Evolutionary conservation across 306 rosid genomes (phyloP), one percentile per base, ranked within the genome.

Genomic region (Corylus heterophylla): DNA sequence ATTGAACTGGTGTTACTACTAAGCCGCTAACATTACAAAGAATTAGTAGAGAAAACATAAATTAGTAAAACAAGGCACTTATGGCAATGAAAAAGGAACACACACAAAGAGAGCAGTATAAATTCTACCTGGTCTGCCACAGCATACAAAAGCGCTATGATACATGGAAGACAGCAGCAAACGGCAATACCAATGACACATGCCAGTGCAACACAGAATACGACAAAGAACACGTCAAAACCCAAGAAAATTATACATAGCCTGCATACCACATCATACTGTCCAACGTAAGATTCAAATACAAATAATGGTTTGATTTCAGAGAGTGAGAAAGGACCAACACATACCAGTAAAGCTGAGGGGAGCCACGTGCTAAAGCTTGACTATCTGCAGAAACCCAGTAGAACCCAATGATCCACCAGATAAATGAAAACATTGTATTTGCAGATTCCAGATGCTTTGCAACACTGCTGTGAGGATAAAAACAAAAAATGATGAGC

Each of bases 371-470:
- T 44, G 93, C 92, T 83, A 92, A 86, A 74, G 78, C 13, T 83
- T 90, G 97, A 70, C 95, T 91, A 64, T 97, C 97, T 1, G 97
- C 92, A 44, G 98, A 95, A 81, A 92, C 94, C 98, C 98, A 95
- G 88, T 91, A 95, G 88, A 95, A 95, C 62, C 98, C 98, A 64
- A 95, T 88, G 80, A 95, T 95, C 98, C 98, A 92, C 98, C 98
- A 95, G 85, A 92, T 83, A 79, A 95, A 95, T 62, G 98, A 95
- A 87, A 95, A 95, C 97, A 92, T 89, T 16, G 98, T 92, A 82
- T 91, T 94, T 69, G 98, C 97, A 49, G 97, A 92, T 85, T 95
- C 98, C 63, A 95, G 84, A 87, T 95, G 95, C 86, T 95, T 95
- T 27, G 96, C 90, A 47, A 89, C 90, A 83, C 97, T 92, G 74